Evolutionary conservation across 129 eudicot species (phyloP).

Genomic region (Pseudognaphalium luteoalbum): DNA sequence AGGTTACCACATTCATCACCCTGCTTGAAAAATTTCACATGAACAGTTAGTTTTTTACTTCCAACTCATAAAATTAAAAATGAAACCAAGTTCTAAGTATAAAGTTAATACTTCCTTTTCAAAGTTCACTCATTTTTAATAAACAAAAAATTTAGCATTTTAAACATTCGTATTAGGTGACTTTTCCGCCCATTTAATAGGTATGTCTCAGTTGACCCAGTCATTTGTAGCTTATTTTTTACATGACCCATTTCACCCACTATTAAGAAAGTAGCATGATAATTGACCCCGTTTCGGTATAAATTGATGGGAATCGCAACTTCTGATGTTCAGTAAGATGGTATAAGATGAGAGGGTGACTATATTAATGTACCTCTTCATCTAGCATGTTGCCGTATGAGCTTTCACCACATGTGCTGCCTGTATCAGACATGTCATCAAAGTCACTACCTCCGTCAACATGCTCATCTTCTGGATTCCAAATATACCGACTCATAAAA

Average conservation of each 20-base stretch:
- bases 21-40: slow-evolving; percentile 37
- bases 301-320: neutral
- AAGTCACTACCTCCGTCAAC: slow-evolving; percentile 86
- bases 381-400: slow-evolving; percentile 70
- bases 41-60: neutral
- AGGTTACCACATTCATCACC: slow-evolving; percentile 89
- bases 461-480: slow-evolving; percentile 96
- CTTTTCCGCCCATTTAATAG: too few relatives aligned
- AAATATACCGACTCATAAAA: slow-evolving; percentile 96
- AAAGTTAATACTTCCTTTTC: neutral
- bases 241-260: neutral
- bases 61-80: neutral
- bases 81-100: too few relatives aligned
- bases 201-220: neutral
- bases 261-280: neutral
- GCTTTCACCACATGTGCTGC: slow-evolving; percentile 77
- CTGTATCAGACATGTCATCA: slow-evolving; percentile 77
- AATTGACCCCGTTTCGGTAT: neutral
- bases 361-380: slow-evolving; percentile 66
- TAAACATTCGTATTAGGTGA: neutral
- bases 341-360: slow-evolving; percentile 10
- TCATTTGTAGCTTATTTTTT: neutral
- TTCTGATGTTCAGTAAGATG: slow-evolving; percentile 10
- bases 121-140: neutral
- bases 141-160: neutral